Conservation (phyloP, 129 eudicot genomes). For the Pittosporum tobira region DNA sequence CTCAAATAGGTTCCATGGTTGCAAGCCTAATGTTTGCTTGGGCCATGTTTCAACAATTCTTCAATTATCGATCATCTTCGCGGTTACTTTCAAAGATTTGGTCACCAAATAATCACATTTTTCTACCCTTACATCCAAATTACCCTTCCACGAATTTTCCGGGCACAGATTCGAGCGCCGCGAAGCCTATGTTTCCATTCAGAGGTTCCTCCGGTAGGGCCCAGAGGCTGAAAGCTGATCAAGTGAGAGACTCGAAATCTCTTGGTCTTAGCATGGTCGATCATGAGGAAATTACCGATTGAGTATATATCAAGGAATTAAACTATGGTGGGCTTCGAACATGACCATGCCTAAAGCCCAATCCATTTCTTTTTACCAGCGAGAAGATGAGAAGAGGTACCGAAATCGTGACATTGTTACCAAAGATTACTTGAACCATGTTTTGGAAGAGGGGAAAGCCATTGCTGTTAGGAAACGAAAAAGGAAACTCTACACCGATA, state of each 20-base stretch:
- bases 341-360: not conserved
- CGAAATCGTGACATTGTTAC: slow-evolving; percentile 9
- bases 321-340: slow-evolving; percentile 11
- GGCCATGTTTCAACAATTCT: too few species aligned
- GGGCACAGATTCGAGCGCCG: not conserved
- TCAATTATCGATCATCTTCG: not conserved
- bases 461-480: slow-evolving; percentile 7
- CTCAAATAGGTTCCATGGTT: not conserved
- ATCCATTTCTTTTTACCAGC: slow-evolving; percentile 7
- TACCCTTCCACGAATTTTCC: not conserved
- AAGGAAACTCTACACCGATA: slow-evolving; percentile 16
- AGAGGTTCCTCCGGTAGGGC: not conserved
- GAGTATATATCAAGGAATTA: not conserved
- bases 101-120: not conserved
- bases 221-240: not conserved
- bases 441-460: slow-evolving; percentile 17
- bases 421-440: slow-evolving; percentile 5
- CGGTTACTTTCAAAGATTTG: not conserved
- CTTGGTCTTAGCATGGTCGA: slow-evolving; percentile 17
- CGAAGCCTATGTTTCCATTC: too few species aligned
- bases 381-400: slow-evolving; percentile 2
- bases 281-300: slow-evolving; percentile 3
- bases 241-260: not conserved
- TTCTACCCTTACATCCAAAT: not conserved
- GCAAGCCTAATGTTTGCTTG: not conserved